Base-by-base conservation (phyloP, 2,329 filamentous ascomycete species). In the Aspergillus tanneri region DNA sequence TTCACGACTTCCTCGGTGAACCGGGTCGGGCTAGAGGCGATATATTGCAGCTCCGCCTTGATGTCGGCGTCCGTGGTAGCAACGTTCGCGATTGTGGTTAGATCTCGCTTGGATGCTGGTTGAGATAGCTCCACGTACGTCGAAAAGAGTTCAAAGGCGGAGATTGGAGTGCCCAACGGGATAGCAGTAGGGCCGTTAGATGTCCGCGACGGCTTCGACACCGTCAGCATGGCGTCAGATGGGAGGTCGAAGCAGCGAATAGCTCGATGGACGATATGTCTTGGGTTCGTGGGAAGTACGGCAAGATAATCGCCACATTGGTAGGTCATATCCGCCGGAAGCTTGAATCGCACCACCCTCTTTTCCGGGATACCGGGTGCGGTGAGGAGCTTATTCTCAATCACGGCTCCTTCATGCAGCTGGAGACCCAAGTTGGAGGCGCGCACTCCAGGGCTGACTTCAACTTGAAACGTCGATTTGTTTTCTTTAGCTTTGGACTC, bases 241-340 rank as follows among this genome's bases (percentile, higher is more conserved):
- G 85, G 78, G 0, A 92, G 70, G 1, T 78, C 72, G 63, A 90
- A 91, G 47, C 69, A 59, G 18, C 78, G 73, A 69, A 90, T 81
- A 0, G 81, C 85, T 7, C 86, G 77, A 4, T 77, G 75, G 2
- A 91, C 79, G 8, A 74, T 82, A 23, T 77, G 69, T 37, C 76
- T 75, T 1, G 83, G 82, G 63, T 92, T 92, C 23, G 88, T 69
- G 0, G 88, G 88, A 1, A 90, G 72, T 2, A 90, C 75, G 0
- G 86, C 85, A 0, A 92, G 77, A 63, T 93, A 92, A 62, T 92
- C 88, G 11, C 88, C 88, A 2, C 85, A 80, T 30, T 79, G 77
- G 68, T 91, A 92, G 0, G 76, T 77, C 74, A 82, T 76, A 42
- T 78, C 80, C 0, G 75, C 78, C 0, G 88, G 87, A 1, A 92